phyloP scores from a whole-genome alignment of 192 early-diverging fungal species.

The Dispira parvispora region DNA sequence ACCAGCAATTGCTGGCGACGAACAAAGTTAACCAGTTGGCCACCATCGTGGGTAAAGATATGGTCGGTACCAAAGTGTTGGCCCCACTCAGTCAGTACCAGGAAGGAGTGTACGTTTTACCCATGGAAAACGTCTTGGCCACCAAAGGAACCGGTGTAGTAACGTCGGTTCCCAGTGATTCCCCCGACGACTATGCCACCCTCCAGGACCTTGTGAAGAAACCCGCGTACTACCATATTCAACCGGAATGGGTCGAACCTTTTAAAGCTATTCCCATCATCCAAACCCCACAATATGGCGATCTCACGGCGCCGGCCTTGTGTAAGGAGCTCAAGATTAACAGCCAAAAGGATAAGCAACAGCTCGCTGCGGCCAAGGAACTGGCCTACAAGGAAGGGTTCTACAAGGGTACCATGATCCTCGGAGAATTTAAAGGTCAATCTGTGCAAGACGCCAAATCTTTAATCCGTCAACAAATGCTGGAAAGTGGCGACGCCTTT shows the following conservation, averaged over 20 bases:
- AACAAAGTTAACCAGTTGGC: conserved; percentile 47
- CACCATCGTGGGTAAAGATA: conserved; percentile 52
- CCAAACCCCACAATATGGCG: conserved; percentile 66
- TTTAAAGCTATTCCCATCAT: conserved; percentile 80
- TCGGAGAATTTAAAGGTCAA: conserved; percentile 68
- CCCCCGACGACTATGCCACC: conserved; percentile 90
- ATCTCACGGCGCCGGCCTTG: conserved; percentile 65
- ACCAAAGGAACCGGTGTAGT: conserved; percentile 98
- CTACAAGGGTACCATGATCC: conserved; percentile 74
- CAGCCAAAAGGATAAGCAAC: conserved; percentile 87
- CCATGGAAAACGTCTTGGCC: conserved; percentile 90
- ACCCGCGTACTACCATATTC: conserved; percentile 76
- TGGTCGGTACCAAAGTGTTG: conserved; percentile 79
- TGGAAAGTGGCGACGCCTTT: conserved; percentile 56
- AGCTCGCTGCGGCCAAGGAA: conserved; percentile 88
- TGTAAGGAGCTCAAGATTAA: conserved; percentile 89
- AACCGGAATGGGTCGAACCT: conserved; percentile 68
- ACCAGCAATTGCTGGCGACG: conserved; percentile 64
- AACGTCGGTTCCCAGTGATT: conserved; percentile 97
- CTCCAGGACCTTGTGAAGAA: conserved; percentile 91
- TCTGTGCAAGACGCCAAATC: conserved; percentile 84
- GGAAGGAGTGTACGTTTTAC: conserved; percentile 74
- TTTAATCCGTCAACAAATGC: conserved; percentile 57
- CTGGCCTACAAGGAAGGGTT: conserved; percentile 95
- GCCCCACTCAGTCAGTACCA: conserved; percentile 70